Evolutionary conservation across 2,329 filamentous ascomycete species (phyloP), one percentile per base, ranked within the genome.

Genomic region (Davidsoniella neocaledoniae): DNA sequence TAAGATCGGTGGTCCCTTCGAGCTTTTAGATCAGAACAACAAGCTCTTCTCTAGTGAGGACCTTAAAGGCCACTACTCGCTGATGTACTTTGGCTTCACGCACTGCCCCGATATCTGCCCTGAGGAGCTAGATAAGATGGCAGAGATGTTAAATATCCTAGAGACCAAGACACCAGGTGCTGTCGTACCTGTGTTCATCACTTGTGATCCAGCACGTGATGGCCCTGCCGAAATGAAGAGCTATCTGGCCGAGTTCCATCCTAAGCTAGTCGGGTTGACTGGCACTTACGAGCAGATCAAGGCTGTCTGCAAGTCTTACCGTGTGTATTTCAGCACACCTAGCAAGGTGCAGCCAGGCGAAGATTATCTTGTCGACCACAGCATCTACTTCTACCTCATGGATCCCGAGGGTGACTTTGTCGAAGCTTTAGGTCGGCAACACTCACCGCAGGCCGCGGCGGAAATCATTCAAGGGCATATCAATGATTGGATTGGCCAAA

Each of bases 351-450:
- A 88, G 71, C 83, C 87, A 1, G 91, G 90, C 1, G 84, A 95
- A 70, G 91, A 98, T 65, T 98, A 98, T 63, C 66, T 98, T 58
- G 91, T 98, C 10, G 91, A 98, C 64, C 91, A 98, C 69, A 95
- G 87, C 65, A 98, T 98, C 58, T 98, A 98, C 72, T 98, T 98
- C 61, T 98, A 98, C 65, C 68, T 98, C 57, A 98, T 98, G 91
- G 91, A 96, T 63, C 91, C 91, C 0, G 88, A 96, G 58, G 90
- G 90, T 17, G 88, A 98, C 64, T 98, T 98, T 64, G 90, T 98
- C 25, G 93, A 98, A 69, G 93, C 88, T 10, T 80, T 98, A 60
- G 91, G 91, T 16, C 74, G 91, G 55, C 91, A 98, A 67, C 88
- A 96, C 66, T 94, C 86, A 40, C 86, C 90, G 1, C 81, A 91